Percentiles rank a stretch among this genome's conserved stretches.
These are phyloP conservation scores for Polyporus arcularius DNA, from an alignment of 768 basidiomycete species.

Conservation along the genomic window DNA sequence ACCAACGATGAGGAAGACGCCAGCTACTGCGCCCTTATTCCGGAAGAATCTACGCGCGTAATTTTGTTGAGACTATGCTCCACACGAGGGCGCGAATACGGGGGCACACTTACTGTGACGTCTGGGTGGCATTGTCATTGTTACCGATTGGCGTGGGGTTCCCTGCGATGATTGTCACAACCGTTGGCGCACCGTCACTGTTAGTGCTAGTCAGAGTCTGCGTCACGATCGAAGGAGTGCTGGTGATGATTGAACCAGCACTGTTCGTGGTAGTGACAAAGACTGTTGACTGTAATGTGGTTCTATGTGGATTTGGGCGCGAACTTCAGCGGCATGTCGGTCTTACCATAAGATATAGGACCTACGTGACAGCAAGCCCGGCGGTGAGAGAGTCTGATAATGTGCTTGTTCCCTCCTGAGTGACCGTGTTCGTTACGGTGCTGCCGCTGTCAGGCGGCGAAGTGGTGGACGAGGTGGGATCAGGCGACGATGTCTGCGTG, in stretches of 20 bases:
- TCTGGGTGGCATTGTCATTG: conserved; percentile 41
- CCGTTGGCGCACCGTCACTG: conserved; percentile 51
- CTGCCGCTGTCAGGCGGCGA: conserved; percentile 6
- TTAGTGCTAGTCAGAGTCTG: conserved; percentile 54
- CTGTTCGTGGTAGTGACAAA: conserved; percentile 63
- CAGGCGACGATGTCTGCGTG: conserved; percentile 21
- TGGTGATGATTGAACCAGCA: conserved; percentile 48
- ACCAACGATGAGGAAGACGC: conserved; percentile 89
- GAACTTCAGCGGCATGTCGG: not conserved
- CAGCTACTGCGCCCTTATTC: conserved; percentile 89
- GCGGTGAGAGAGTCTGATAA: conserved; percentile 10
- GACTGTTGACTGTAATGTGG: conserved; percentile 54
- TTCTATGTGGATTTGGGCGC: conserved; percentile 35
- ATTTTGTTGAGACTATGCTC: not conserved
- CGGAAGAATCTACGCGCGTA: conserved; percentile 68
- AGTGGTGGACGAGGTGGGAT: conserved; percentile 16
- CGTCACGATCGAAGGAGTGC: conserved; percentile 60
- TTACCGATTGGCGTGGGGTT: conserved; percentile 65
- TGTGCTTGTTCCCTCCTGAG: conserved; percentile 13
- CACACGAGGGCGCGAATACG: not conserved
- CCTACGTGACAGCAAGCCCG: conserved; percentile 6
- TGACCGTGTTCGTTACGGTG: conserved; percentile 3
- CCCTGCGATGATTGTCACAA: conserved; percentile 62
- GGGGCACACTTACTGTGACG: conserved; percentile 50
- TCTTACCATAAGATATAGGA: not conserved